Evolutionary conservation across 2,329 filamentous ascomycete genomes (phyloP).

Genomic region (Aspergillus sp.): DNA sequence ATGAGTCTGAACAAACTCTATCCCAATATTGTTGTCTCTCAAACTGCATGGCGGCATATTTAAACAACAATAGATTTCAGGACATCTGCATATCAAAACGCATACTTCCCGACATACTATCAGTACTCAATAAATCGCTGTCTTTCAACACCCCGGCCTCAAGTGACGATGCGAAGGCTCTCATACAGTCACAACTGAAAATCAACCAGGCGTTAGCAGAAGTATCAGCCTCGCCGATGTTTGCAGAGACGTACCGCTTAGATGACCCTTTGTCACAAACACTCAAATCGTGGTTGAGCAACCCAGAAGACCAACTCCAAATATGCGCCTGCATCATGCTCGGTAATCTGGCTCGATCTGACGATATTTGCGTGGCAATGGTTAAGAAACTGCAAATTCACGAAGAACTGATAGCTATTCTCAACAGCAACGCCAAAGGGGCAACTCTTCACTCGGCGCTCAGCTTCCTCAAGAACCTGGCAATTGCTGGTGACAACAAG

Average conservation of each 20-base stretch:
- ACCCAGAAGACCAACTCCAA: conserved; percentile 43
- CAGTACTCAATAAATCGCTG: conserved; percentile 33
- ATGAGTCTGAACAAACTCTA: conserved; percentile 26
- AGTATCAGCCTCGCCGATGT: conserved; percentile 39
- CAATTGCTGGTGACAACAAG: conserved; percentile 45
- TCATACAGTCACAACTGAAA: conserved; percentile 38
- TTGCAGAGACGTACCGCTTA: conserved; percentile 40
- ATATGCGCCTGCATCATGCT: conserved; percentile 49
- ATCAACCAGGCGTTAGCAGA: conserved; percentile 44
- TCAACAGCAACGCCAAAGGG: conserved; percentile 39
- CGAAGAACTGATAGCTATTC: conserved; percentile 38
- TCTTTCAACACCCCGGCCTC: conserved; percentile 26
- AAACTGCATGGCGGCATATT: conserved; percentile 34
- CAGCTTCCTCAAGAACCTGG: conserved; percentile 50
- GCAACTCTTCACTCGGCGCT: conserved; percentile 46
- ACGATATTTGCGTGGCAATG: conserved; percentile 43
- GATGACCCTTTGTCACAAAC: conserved; percentile 35
- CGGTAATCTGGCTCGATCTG: conserved; percentile 48
- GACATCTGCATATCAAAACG: conserved; percentile 33
- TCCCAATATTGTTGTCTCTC: conserved; percentile 34
- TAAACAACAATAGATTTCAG: conserved; percentile 42
- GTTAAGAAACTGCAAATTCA: conserved; percentile 42
- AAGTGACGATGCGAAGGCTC: conserved; percentile 34
- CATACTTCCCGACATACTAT: conserved; percentile 34
- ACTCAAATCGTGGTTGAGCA: conserved; percentile 42